These are phyloP conservation scores for Smallanthus sonchifolius DNA, from an alignment of 129 eudicot species.

Conservation along the genomic window DNA sequence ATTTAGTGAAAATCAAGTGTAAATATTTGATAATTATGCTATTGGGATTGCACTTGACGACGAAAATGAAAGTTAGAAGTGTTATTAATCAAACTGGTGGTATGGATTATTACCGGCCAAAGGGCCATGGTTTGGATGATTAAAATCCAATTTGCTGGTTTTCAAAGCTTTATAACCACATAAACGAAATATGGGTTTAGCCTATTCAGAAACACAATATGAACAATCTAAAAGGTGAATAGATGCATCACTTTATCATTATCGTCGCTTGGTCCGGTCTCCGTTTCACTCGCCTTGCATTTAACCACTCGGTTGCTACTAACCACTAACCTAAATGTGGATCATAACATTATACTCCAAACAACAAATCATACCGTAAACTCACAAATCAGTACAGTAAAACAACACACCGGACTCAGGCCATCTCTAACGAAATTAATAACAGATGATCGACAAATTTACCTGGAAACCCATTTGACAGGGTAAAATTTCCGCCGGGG, in stretches of 20 bases:
- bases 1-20: no score
- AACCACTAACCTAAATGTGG: constrained; percentile 35
- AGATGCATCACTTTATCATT: constrained; percentile 52
- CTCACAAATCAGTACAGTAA: constrained; percentile 9
- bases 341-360: constrained; percentile 22
- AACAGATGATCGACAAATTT: background rate
- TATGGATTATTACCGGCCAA: no score
- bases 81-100: no score
- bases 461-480: constrained; percentile 26
- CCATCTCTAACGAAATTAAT: background rate
- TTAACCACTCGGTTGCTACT: constrained; percentile 36
- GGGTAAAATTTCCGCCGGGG: constrained; percentile 24
- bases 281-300: constrained; percentile 54
- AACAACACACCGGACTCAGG: background rate
- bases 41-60: no score
- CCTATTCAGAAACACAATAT: background rate
- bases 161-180: constrained; percentile 20
- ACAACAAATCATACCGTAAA: background rate
- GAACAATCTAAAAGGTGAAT: background rate
- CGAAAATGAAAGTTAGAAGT: no score
- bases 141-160: background rate
- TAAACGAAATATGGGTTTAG: background rate
- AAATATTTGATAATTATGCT: no score
- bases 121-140: background rate
- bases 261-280: constrained; percentile 48